These are phyloP conservation scores for Boletus rubescentipes DNA, from an alignment of 768 basidiomycete genomes.

Conservation along the genomic window DNA sequence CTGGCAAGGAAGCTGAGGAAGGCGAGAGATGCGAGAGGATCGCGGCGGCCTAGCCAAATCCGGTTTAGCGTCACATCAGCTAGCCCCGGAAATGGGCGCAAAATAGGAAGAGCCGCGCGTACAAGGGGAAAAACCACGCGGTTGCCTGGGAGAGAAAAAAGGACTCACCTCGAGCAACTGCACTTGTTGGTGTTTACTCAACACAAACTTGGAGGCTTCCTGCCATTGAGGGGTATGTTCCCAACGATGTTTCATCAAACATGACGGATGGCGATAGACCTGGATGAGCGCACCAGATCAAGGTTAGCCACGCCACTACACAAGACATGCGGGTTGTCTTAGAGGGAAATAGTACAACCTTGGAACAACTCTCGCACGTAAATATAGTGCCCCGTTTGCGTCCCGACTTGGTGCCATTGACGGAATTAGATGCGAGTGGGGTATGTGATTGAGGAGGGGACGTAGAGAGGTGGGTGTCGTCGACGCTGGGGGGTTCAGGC, in stretches of 20 bases:
- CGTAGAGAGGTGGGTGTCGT: slow-evolving; percentile 12
- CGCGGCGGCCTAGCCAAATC: slow-evolving; percentile 70
- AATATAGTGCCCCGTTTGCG: slow-evolving; percentile 86
- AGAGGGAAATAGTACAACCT: slow-evolving; percentile 48
- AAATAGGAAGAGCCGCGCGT: neutral
- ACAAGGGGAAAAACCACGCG: neutral
- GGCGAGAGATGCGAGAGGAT: slow-evolving; percentile 88
- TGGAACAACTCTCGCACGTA: slow-evolving; percentile 92
- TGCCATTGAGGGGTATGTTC: slow-evolving; percentile 97
- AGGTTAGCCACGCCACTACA: slow-evolving; percentile 5
- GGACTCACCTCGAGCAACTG: slow-evolving; percentile 81
- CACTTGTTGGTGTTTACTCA: slow-evolving; percentile 97
- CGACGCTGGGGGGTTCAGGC: slow-evolving; percentile 11
- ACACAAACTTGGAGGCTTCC: slow-evolving; percentile 83
- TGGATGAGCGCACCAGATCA: slow-evolving; percentile 25
- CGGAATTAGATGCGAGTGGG: slow-evolving; percentile 4
- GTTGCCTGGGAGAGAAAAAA: neutral
- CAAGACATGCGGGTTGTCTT: neutral
- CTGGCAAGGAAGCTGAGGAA: slow-evolving; percentile 72
- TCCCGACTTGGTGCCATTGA: slow-evolving; percentile 36
- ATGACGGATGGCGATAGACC: slow-evolving; percentile 91
- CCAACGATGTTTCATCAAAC: slow-evolving; percentile 97
- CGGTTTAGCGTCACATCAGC: slow-evolving; percentile 3
- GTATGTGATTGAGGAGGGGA: slow-evolving; percentile 12
- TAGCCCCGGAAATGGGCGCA: neutral